Conservation (phyloP, 306 rosid genomes). For the Cicer judaicum region DNA sequence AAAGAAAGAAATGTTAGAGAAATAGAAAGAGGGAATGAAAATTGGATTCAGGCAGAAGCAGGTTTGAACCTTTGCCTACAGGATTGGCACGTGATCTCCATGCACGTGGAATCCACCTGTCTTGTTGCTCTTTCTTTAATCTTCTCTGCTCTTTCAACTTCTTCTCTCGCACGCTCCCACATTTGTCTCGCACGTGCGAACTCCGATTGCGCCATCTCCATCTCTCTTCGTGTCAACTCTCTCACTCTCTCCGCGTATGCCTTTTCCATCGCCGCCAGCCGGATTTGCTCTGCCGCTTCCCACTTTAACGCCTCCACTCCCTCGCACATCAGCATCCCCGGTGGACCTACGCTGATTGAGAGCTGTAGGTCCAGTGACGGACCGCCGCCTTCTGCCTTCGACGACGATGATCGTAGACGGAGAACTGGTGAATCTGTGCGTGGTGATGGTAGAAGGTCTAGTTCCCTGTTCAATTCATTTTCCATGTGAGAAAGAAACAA, state of each 20-base stretch:
- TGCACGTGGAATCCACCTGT: slow-evolving; percentile 73
- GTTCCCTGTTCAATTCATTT: slow-evolving; percentile 70
- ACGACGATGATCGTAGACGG: slow-evolving; percentile 57
- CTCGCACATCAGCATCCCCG: slow-evolving; percentile 43
- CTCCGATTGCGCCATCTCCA: slow-evolving; percentile 96
- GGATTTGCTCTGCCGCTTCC: slow-evolving; percentile 94
- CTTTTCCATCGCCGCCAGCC: slow-evolving; percentile 92
- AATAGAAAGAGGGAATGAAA: neutral
- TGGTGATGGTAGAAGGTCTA: slow-evolving; percentile 81
- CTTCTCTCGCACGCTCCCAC: slow-evolving; percentile 96
- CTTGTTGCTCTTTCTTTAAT: slow-evolving; percentile 76
- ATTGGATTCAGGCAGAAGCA: slow-evolving; percentile 28
- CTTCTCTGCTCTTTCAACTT: slow-evolving; percentile 80
- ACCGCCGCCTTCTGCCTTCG: slow-evolving; percentile 33
- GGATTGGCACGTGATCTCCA: slow-evolving; percentile 98
- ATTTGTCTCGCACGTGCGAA: slow-evolving; percentile 83
- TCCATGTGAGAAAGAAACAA: slow-evolving; percentile 57
- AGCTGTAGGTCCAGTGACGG: slow-evolving; percentile 79
- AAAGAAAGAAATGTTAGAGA: neutral
- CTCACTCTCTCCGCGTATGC: slow-evolving; percentile 91
- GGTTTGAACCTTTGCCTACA: slow-evolving; percentile 93
- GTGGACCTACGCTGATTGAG: slow-evolving; percentile 72
- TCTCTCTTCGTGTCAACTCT: slow-evolving; percentile 83
- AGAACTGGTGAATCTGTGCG: slow-evolving; percentile 58
- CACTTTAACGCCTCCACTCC: slow-evolving; percentile 78